Base-by-base conservation (phyloP, 176 grass and related monocot genomes). In the Carex pumila region DNA sequence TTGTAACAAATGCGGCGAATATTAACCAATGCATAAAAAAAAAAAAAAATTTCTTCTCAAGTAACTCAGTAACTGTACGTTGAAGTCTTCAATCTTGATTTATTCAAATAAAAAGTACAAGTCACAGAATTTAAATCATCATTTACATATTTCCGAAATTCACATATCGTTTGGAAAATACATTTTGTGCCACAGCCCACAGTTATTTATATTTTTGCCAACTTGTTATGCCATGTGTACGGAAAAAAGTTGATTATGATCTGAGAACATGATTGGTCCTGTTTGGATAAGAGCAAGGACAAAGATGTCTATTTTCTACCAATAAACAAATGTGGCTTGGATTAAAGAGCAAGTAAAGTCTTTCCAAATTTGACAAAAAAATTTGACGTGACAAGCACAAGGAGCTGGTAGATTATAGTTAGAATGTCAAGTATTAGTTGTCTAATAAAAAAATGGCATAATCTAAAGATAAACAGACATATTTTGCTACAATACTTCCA, bases 211-310 rank as follows among this genome's bases (percentile, higher is more conserved):
- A 61, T 61, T 30, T 1, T 14, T 6, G 29, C 12, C 10, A 31
- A 22, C 41, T 74, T 5, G 71, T 5, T 45, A 52, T 50, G 45
- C 45, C n/a, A 50, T 2, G 19, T 29, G 45, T 74, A 72, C 69
- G 69, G 39, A 52, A 74, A 22, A 29, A 3, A 29, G 8, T 32
- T 54, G 47, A 32, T 57, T 25, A 57, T 57, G 25, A 57, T 78
- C 52, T 8, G 14, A 56, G 6, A 14, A 17, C 13, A 3, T 56
- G 22, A 17, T 17, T 5, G 47, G 18, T 57, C 25, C 29, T 34
- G 49, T 57, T 56, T 78, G 73, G 25, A 78, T 78, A 78, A 78
- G 73, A 57, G 50, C 73, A 78, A 76, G 12, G 19, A 32, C 2
- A 74, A 57, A 57, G 13, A 22, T 75, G 5, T 75, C 71, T 75